Base-by-base conservation (phyloP, 169 alveolate species). In the Cryptosporidium felis region DNA sequence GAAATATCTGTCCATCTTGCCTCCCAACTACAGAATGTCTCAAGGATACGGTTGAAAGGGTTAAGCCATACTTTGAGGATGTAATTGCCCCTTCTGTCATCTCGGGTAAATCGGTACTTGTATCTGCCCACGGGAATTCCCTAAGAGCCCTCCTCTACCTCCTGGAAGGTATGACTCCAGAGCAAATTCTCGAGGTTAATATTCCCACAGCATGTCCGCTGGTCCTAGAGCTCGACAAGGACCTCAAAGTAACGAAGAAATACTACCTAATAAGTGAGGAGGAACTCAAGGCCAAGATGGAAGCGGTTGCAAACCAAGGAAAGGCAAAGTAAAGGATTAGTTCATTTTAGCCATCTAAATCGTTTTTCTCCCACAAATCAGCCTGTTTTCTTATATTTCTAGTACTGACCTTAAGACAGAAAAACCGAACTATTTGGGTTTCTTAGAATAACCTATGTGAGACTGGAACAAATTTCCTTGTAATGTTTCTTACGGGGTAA, bases 61-160 rank as follows among this genome's bases (percentile, higher is more conserved):
- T 97, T 36, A 38, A 61, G 47, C 99, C 99, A 8, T 96, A 85
- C 90, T 98, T 98, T 98, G 92, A 94, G 82, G 98, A 95, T 82
- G 89, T 82, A 18, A 97, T 98, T 51, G 97, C 96, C 42, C 99
- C 99, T 2, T 92, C 92, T 23, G 82, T 97, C 62, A 90, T 95
- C 80, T 92, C 91, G 18, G 99, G 98, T 6, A 91, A 96, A 88
- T 94, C 94, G 23, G 98, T 97, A 18, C 89, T 97, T 44, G 96
- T 97, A n/a, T 90, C 94, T 60, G 99, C 99, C 26, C 99, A 98
- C 89, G 99, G 99, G n/a, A 98, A 98, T 92, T 95, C 98, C 28
- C 91, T 98, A 41, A 93, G 99, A 89, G 98, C 98, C 26, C 91
- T 98, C 30, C 97, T 98, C 23, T 96, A 97, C 96, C 95, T 95